These are phyloP conservation scores for Chlorella sorokiniana DNA, from an alignment of 139 green algal genomes.

Conservation along the genomic window DNA sequence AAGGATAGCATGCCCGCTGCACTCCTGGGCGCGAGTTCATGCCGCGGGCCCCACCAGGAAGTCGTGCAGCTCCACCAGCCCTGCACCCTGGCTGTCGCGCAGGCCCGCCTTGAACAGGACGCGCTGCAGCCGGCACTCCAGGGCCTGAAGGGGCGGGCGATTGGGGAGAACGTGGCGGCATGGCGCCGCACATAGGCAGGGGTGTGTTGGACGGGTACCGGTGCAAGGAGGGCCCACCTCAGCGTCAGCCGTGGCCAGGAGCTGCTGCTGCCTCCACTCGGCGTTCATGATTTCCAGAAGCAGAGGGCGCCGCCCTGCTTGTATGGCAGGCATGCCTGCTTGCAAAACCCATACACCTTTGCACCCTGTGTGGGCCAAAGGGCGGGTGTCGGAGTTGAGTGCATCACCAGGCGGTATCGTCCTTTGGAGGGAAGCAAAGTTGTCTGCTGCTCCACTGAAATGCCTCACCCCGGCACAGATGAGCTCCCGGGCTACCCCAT, in stretches of 20 bases:
- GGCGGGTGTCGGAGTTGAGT: too few relatives aligned
- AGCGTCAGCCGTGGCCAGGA: too few relatives aligned
- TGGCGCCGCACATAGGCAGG: background rate
- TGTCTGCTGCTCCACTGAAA: too few relatives aligned
- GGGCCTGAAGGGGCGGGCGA: background rate
- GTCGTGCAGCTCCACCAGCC: constrained; percentile 3
- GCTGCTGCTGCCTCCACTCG: background rate
- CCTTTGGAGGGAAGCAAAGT: too few relatives aligned
- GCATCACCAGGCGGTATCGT: too few relatives aligned
- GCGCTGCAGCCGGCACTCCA: constrained; percentile 6
- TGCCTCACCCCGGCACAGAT: constrained; percentile 4
- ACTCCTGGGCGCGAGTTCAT: background rate
- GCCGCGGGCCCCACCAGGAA: background rate
- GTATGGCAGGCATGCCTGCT: background rate
- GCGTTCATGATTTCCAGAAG: background rate
- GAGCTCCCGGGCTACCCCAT: background rate
- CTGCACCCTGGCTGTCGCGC: background rate
- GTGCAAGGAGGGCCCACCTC: too few relatives aligned
- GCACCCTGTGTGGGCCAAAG: background rate
- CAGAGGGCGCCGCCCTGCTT: background rate
- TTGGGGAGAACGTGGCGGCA: background rate
- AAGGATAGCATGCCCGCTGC: background rate
- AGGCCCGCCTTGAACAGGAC: background rate
- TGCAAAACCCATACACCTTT: background rate
- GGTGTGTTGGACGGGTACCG: too few relatives aligned